Conservation (phyloP, 2,329 filamentous ascomycete species). For the Ascochyta lentis region DNA sequence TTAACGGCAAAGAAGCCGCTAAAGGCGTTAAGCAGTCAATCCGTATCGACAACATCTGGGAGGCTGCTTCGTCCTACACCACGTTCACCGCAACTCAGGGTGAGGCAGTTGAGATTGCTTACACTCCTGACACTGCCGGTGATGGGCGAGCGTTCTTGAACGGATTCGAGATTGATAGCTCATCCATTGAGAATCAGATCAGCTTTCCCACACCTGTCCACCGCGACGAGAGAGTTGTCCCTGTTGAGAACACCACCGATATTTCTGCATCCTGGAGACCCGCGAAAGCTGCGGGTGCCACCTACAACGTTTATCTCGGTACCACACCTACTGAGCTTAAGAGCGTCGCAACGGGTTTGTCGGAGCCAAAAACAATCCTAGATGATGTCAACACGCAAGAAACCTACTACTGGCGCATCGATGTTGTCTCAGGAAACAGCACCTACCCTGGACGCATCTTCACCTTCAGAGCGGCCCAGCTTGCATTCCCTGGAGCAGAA, state of each 20-base stretch:
- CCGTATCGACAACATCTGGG: slow-evolving; percentile 43
- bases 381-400: slow-evolving; percentile 21
- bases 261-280: slow-evolving; percentile 33
- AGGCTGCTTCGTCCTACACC: slow-evolving; percentile 37
- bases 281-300: slow-evolving; percentile 13
- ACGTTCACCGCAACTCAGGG: slow-evolving; percentile 28
- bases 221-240: slow-evolving; percentile 32
- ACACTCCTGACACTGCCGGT: slow-evolving; percentile 15
- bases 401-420: slow-evolving; percentile 44
- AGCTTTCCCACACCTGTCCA: slow-evolving; percentile 39
- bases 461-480: slow-evolving; percentile 41
- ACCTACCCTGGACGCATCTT: slow-evolving; percentile 35
- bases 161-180: slow-evolving; percentile 41
- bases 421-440: slow-evolving; percentile 27
- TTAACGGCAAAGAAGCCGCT: slow-evolving; percentile 26
- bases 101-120: slow-evolving; percentile 32
- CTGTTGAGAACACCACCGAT: slow-evolving; percentile 23
- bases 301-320: slow-evolving; percentile 39
- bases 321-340: slow-evolving; percentile 14
- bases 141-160: slow-evolving; percentile 39
- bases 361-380: slow-evolving; percentile 10
- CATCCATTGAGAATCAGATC: slow-evolving; percentile 30
- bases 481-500: slow-evolving; percentile 51
- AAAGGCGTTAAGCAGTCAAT: slow-evolving; percentile 26
- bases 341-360: slow-evolving; percentile 12